Evolutionary conservation across 2,329 filamentous ascomycete genomes (phyloP).

Genomic region (Epicoccum sorghinum): DNA sequence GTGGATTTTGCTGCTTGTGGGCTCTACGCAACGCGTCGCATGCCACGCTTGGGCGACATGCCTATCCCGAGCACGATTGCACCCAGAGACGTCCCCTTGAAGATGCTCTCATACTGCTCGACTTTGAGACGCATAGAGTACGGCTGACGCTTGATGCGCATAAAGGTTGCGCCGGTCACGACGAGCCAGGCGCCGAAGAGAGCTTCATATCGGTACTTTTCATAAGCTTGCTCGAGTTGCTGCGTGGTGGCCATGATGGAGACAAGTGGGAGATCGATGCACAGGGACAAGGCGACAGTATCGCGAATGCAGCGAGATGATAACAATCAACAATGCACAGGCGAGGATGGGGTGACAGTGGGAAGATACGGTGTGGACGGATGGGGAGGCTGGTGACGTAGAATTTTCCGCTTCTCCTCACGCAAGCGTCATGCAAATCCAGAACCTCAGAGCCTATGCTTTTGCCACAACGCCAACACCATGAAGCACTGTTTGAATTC

Average conservation of each 20-base stretch:
- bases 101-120: constrained; percentile 48
- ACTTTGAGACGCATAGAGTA: constrained; percentile 42
- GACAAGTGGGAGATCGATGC: not conserved
- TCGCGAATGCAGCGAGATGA: not conserved
- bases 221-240: constrained; percentile 21
- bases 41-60: constrained; percentile 28
- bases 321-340: not conserved
- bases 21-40: constrained; percentile 20
- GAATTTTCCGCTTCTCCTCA: constrained; percentile 4
- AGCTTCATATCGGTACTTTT: constrained; percentile 40
- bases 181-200: constrained; percentile 36
- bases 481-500: no score
- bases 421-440: constrained; percentile 6
- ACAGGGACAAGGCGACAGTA: not conserved
- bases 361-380: constrained; percentile 4
- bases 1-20: not conserved
- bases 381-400: constrained; percentile 6
- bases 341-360: constrained; percentile 9
- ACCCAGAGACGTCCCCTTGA: constrained; percentile 44
- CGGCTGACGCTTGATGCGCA: constrained; percentile 43
- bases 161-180: constrained; percentile 41
- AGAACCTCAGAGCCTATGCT: not conserved
- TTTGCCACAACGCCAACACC: constrained; percentile 2
- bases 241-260: constrained; percentile 22
- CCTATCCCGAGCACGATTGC: constrained; percentile 34